Evolutionary conservation across 495 filamentous ascomycete genomes (phyloP).

Genomic region (Halenospora varia): DNA sequence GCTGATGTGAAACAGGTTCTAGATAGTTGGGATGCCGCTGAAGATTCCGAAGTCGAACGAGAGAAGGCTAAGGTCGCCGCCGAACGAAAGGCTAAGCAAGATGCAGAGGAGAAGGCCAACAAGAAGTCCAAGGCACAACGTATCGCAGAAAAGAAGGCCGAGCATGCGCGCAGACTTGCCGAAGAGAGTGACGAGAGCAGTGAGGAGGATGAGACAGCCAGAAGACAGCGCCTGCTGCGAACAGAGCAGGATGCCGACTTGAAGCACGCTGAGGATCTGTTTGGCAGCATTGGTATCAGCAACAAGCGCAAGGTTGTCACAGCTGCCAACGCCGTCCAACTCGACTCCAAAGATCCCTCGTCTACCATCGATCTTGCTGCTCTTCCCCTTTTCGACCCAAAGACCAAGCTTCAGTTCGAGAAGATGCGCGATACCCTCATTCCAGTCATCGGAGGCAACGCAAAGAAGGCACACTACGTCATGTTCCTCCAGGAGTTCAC

Average conservation of each 20-base stretch:
- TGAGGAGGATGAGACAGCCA: conserved; percentile 63
- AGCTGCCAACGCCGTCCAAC: conserved; percentile 58
- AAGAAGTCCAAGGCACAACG: conserved; percentile 90
- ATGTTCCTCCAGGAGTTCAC: conserved; percentile 87
- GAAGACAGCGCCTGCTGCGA: conserved; percentile 65
- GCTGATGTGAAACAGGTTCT: conserved; percentile 57
- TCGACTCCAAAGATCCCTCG: conserved; percentile 65
- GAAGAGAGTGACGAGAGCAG: conserved; percentile 52
- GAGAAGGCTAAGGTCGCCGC: conserved; percentile 87
- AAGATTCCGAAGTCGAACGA: conserved; percentile 94
- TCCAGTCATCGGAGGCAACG: conserved; percentile 66
- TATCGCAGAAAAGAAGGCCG: conserved; percentile 68
- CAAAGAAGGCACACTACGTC: conserved; percentile 86
- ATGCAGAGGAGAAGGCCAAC: conserved; percentile 84
- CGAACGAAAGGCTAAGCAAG: conserved; percentile 83
- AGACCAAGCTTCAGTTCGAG: conserved; percentile 78
- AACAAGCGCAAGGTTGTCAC: conserved; percentile 56
- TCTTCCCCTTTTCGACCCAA: conserved; percentile 83
- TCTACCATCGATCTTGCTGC: conserved; percentile 74
- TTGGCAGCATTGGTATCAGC: conserved; percentile 72
- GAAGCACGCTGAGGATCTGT: conserved; percentile 86
- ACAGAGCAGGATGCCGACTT: conserved; percentile 88
- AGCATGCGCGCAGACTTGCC: conserved; percentile 42
- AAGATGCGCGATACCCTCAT: conserved; percentile 67
- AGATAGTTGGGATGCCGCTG: conserved; percentile 95